These are phyloP conservation scores for Corrigiola litoralis DNA, from an alignment of 179 eudicot genomes.

Conservation along the genomic window DNA sequence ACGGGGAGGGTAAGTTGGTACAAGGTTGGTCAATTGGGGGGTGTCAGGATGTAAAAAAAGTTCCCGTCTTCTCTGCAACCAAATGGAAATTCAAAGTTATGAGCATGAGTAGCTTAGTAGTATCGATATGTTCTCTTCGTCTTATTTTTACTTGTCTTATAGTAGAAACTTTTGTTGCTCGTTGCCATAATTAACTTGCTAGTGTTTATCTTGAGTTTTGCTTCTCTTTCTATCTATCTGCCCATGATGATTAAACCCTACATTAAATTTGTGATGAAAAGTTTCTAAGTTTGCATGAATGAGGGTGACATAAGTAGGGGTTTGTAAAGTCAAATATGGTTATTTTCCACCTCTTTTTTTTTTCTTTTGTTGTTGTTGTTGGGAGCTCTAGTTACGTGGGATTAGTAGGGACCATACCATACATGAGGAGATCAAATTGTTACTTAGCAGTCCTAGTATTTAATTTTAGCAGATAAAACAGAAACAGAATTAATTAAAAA, in stretches of 20 bases:
- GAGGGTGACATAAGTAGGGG: conserved; percentile 12
- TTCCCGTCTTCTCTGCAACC: conserved; percentile 47
- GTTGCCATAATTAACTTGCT: neutral
- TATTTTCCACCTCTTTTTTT: neutral
- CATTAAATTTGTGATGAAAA: conserved; percentile 19
- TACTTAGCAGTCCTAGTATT: conserved; percentile 3
- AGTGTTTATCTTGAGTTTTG: conserved; percentile 19
- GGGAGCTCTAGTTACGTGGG: neutral
- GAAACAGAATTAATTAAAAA: neutral
- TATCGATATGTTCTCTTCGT: neutral
- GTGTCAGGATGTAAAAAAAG: neutral
- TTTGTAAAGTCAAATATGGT: conserved; percentile 17
- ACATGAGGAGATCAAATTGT: neutral
- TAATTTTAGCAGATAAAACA: conserved; percentile 8
- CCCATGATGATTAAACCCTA: neutral
- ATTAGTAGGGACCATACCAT: conserved; percentile 7
- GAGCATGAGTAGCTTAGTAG: neutral
- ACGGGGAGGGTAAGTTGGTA: conserved; percentile 19
- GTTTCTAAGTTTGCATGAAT: conserved; percentile 21
- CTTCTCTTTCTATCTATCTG: conserved; percentile 10
- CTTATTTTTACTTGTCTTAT: neutral
- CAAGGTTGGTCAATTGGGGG: too few species aligned
- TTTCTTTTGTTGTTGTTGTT: neutral
- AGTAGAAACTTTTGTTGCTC: neutral
- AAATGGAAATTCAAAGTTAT: conserved; percentile 11